Percentiles rank a stretch among this genome's conserved stretches.
Conservation (phyloP, 768 basidiomycete species). For the Lyophyllum semitale region DNA sequence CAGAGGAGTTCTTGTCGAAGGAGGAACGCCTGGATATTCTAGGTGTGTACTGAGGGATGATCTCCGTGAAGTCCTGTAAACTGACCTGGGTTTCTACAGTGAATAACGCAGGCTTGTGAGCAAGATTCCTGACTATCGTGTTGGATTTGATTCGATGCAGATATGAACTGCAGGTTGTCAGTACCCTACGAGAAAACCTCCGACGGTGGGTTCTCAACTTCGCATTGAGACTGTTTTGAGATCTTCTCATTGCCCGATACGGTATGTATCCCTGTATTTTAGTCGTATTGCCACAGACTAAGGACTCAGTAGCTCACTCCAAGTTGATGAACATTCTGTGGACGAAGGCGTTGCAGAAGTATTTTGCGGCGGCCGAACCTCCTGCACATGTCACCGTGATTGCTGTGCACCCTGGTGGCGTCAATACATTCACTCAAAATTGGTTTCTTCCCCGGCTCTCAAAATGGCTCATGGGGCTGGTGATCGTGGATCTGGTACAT, state of each 20-base stretch:
- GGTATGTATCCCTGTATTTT: constrained; percentile 20
- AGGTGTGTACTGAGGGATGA: constrained; percentile 32
- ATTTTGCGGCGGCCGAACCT: constrained; percentile 34
- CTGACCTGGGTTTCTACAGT: constrained; percentile 33
- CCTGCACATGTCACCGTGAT: constrained; percentile 37
- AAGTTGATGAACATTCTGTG: constrained; percentile 57
- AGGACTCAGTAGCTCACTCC: constrained; percentile 37
- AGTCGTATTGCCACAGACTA: neutral
- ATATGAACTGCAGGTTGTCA: constrained; percentile 7
- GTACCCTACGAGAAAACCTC: constrained; percentile 10
- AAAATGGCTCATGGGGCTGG: constrained; percentile 17
- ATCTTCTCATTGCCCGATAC: constrained; percentile 28
- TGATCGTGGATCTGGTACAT: constrained; percentile 18
- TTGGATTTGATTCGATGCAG: neutral
- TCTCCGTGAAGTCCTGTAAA: neutral
- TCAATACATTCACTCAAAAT: constrained; percentile 30
- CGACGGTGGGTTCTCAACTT: constrained; percentile 8
- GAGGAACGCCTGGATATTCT: constrained; percentile 59
- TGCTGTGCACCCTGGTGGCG: constrained; percentile 33
- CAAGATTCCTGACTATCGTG: neutral
- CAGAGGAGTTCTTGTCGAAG: constrained; percentile 47
- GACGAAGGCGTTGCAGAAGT: constrained; percentile 50
- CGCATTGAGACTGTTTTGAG: neutral
- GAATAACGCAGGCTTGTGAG: constrained; percentile 58
- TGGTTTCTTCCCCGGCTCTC: constrained; percentile 19